Evolutionary conservation across 202 grass and related monocot species (phyloP).

Genomic region (Saccharum hybrid): DNA sequence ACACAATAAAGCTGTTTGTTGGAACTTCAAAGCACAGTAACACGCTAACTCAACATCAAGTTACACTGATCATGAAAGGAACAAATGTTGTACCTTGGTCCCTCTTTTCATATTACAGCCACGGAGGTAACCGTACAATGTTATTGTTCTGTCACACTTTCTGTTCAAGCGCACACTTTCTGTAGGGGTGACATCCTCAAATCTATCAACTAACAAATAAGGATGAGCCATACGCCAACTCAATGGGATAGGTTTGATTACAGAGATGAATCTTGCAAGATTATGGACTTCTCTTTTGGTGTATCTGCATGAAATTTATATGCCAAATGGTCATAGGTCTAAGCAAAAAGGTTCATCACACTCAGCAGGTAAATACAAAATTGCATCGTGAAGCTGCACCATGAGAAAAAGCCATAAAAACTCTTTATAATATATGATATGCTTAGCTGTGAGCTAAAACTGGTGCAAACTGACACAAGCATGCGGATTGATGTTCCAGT

Average conservation of each 20-base stretch:
- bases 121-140: constrained; percentile 94
- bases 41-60: constrained; percentile 17
- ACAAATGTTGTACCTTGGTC: constrained; percentile 64
- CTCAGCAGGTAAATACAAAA: background rate
- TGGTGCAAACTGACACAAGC: constrained; percentile 6
- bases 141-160: constrained; percentile 97
- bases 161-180: constrained; percentile 70
- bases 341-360: background rate
- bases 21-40: constrained; percentile 7
- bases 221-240: constrained; percentile 93
- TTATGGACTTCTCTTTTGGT: constrained; percentile 93
- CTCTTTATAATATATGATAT: background rate
- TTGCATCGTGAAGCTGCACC: background rate
- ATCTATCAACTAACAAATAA: constrained; percentile 90
- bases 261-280: constrained; percentile 97
- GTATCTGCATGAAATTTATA: constrained; percentile 57
- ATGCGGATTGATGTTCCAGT: constrained; percentile 13
- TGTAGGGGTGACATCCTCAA: constrained; percentile 90
- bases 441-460: background rate
- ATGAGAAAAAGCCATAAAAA: background rate
- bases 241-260: constrained; percentile 73
- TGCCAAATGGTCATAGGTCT: background rate
- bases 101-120: constrained; percentile 98
- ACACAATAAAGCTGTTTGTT: background rate
- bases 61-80: constrained; percentile 30